Percentiles rank a stretch among this genome's conserved stretches.
These are phyloP conservation scores for Pugionium dolabratum DNA, from an alignment of 345 rosid genomes.

Conservation along the genomic window DNA sequence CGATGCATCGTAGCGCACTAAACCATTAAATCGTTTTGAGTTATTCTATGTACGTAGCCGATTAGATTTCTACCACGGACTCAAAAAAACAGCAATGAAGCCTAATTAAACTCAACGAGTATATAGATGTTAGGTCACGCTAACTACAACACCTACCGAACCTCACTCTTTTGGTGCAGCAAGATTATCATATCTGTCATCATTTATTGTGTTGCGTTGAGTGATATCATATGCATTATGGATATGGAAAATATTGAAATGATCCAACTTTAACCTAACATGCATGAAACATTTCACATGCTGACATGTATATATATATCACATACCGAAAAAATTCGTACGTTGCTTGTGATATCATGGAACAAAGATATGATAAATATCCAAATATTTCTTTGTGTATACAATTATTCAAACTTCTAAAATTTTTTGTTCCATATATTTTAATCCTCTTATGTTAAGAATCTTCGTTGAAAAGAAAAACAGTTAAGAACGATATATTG, in stretches of 20 bases:
- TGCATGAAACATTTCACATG: slow-evolving; percentile 29
- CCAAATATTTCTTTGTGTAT: neutral
- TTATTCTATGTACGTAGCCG: neutral
- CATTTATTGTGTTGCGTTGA: slow-evolving; percentile 5
- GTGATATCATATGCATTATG: neutral
- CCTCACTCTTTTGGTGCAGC: neutral
- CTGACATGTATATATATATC: slow-evolving; percentile 22
- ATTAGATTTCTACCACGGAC: slow-evolving; percentile 3
- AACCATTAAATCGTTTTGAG: neutral
- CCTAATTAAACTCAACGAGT: neutral
- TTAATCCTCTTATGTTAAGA: too few species aligned
- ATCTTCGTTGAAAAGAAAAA: too few species aligned
- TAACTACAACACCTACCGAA: neutral
- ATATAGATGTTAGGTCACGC: slow-evolving; percentile 1
- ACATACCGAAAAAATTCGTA: neutral
- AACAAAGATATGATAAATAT: neutral
- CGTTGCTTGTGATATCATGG: neutral
- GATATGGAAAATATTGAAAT: slow-evolving; percentile 21
- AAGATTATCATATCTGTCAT: neutral
- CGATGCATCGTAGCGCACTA: neutral
- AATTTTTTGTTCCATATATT: too few species aligned
- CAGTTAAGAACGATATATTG: too few species aligned
- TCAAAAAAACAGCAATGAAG: neutral
- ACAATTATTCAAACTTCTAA: neutral
- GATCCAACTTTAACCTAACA: slow-evolving; percentile 24